These are phyloP conservation scores for Syzygium malaccense DNA, from an alignment of 441 rosid species.

Conservation along the genomic window DNA sequence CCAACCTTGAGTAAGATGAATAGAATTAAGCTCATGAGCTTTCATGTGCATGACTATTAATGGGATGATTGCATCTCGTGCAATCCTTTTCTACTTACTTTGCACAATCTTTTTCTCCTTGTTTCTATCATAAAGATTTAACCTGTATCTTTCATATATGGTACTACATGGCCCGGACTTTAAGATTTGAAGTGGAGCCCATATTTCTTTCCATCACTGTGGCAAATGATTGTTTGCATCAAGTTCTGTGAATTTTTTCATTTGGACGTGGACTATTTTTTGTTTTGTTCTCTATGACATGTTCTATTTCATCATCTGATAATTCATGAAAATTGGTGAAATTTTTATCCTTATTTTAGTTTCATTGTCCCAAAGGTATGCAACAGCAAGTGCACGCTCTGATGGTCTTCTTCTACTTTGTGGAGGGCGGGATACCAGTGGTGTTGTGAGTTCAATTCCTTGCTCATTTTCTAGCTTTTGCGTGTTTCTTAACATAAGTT, in stretches of 20 bases:
- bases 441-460: slow-evolving; percentile 64
- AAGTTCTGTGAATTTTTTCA: neutral
- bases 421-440: slow-evolving; percentile 95
- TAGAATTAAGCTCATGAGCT: neutral
- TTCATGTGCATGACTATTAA: neutral
- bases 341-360: neutral
- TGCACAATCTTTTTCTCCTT: neutral
- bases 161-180: neutral
- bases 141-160: neutral
- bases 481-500: neutral
- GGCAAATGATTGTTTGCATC: neutral
- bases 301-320: neutral
- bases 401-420: slow-evolving; percentile 99
- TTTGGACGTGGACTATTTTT: neutral
- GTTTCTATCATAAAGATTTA: neutral
- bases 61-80: neutral
- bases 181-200: neutral
- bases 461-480: neutral
- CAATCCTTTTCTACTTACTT: neutral
- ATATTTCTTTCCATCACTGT: neutral
- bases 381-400: slow-evolving; percentile 98
- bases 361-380: slow-evolving; percentile 63
- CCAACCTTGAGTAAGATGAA: neutral
- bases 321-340: slow-evolving; percentile 1
- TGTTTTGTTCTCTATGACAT: neutral